Percentiles rank a stretch among this genome's conserved stretches.
Evolutionary conservation across 1,139 yeast genomes (phyloP).

Genomic region (Diutina neorugosa): DNA sequence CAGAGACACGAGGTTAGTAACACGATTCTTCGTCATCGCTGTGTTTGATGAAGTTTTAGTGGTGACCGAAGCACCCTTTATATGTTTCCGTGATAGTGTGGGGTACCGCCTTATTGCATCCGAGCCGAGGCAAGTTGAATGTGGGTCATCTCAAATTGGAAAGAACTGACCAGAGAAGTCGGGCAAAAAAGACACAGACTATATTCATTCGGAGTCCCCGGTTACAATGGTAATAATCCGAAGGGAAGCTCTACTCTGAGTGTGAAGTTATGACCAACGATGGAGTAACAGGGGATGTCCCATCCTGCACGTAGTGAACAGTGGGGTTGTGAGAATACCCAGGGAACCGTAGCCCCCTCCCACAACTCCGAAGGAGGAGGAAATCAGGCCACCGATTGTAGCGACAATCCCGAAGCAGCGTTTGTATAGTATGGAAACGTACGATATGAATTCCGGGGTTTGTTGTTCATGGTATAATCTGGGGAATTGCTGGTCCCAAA

Average conservation of each 20-base stretch:
- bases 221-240: not conserved
- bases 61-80: slow-evolving; percentile 2
- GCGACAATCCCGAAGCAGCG: not conserved
- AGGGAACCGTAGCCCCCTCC: not conserved
- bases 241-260: not conserved
- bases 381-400: not conserved
- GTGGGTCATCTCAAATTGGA: no score
- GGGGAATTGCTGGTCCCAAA: not conserved
- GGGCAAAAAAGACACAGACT: not conserved
- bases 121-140: not conserved
- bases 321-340: not conserved
- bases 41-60: not conserved
- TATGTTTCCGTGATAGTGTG: slow-evolving; percentile 5
- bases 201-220: not conserved
- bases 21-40: not conserved
- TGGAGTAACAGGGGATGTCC: not conserved
- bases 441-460: not conserved
- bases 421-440: not conserved
- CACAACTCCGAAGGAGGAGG: not conserved
- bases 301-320: not conserved
- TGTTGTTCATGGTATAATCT: not conserved
- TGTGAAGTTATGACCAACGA: not conserved
- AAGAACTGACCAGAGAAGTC: not conserved
- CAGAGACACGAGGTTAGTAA: slow-evolving; percentile 2
- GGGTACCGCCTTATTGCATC: slow-evolving; percentile 5